Conservation (phyloP, 768 basidiomycete species). For the Lyophyllum atratum region DNA sequence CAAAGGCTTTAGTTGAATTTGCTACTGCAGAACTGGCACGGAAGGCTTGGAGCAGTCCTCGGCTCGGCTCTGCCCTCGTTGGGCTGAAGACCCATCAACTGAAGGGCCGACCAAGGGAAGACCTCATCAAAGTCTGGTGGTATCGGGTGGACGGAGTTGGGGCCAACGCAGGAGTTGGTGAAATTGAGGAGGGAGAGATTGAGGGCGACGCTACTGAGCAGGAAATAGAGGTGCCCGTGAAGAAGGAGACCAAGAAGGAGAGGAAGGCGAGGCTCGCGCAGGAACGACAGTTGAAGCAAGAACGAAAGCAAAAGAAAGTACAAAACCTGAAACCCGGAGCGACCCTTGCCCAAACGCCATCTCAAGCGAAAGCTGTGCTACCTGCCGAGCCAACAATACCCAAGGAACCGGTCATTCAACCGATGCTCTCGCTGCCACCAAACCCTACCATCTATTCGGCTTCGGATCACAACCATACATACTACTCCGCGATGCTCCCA, state of each 20-base stretch:
- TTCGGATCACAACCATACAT: neutral
- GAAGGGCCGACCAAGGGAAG: constrained; percentile 45
- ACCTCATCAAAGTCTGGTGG: constrained; percentile 51
- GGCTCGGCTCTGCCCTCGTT: constrained; percentile 32
- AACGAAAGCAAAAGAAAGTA: constrained; percentile 13
- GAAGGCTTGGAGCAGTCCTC: constrained; percentile 52
- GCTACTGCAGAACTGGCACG: constrained; percentile 42
- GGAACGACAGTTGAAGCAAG: constrained; percentile 21
- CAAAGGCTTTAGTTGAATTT: constrained; percentile 57
- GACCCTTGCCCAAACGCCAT: neutral
- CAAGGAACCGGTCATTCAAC: neutral
- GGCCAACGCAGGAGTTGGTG: constrained; percentile 40
- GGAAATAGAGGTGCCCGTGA: constrained; percentile 19
- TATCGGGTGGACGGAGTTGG: constrained; percentile 44
- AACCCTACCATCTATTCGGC: neutral
- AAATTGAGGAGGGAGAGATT: constrained; percentile 54
- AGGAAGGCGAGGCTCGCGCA: constrained; percentile 24
- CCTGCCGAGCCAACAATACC: neutral
- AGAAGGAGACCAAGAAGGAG: constrained; percentile 34
- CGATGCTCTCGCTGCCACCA: neutral
- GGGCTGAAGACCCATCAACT: constrained; percentile 36
- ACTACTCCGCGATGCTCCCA: constrained; percentile 5
- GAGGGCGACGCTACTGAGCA: constrained; percentile 37
- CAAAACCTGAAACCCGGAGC: neutral
- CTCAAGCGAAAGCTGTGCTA: neutral